phyloP scores from a whole-genome alignment of 2,329 filamentous ascomycete genomes.

The Aspergillus eucalypticola region DNA sequence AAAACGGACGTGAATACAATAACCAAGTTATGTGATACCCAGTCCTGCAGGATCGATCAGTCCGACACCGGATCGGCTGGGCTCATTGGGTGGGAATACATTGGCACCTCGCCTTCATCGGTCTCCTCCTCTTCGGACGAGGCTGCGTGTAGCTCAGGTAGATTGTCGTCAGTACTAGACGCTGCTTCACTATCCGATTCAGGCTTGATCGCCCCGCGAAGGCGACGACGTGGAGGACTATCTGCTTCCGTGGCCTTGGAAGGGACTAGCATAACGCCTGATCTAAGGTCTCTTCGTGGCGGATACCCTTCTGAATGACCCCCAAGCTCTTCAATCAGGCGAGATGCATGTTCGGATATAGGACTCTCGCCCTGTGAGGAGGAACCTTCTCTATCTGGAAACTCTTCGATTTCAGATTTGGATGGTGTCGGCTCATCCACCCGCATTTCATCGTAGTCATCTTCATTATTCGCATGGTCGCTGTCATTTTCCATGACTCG shows the following conservation, averaged over 20 bases:
- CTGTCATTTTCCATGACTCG: too few species aligned
- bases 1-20: too few species aligned
- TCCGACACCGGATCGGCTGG: slow-evolving; percentile 7
- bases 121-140: not conserved
- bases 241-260: not conserved
- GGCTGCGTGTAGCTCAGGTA: not conserved
- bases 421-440: not conserved
- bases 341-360: not conserved
- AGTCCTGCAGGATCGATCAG: not conserved
- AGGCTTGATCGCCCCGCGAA: not conserved
- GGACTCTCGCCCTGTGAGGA: not conserved
- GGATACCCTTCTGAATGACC: not conserved
- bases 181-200: not conserved
- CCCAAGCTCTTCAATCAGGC: not conserved
- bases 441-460: not conserved
- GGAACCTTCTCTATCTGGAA: not conserved
- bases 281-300: not conserved
- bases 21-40: too few species aligned
- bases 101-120: not conserved
- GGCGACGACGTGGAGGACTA: not conserved
- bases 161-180: slow-evolving; percentile 3
- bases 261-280: not conserved
- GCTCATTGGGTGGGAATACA: slow-evolving; percentile 13
- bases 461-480: not conserved
- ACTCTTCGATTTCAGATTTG: not conserved